phyloP scores from a whole-genome alignment of 2,329 filamentous ascomycete genomes.

The Colletotrichum sansevieriae region DNA sequence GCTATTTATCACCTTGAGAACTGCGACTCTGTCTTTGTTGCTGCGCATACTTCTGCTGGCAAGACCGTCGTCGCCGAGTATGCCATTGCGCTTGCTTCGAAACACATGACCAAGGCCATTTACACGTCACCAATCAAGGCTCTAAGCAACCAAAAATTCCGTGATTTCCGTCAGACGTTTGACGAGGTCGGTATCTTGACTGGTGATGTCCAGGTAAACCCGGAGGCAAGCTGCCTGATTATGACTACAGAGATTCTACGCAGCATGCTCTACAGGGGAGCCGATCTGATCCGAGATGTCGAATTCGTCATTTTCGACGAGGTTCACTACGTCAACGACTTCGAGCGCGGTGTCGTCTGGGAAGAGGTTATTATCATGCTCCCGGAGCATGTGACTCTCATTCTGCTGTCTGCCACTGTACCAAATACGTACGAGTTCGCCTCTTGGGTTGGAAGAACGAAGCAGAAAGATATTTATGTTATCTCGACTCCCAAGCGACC shows the following conservation, averaged over 20 bases:
- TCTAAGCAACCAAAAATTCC: constrained; percentile 97
- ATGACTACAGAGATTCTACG: constrained; percentile 99
- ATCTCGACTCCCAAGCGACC: constrained; percentile 97
- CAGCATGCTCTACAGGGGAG: constrained; percentile 97
- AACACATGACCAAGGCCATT: constrained; percentile 99
- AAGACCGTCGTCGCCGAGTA: constrained; percentile 99
- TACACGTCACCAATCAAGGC: constrained; percentile 99
- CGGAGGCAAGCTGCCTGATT: constrained; percentile 96
- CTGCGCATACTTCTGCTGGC: constrained; percentile 95
- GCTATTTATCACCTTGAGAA: constrained; percentile 97
- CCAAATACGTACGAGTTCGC: constrained; percentile 98
- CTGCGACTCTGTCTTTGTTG: constrained; percentile 97
- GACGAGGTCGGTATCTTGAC: constrained; percentile 98
- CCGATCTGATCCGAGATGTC: constrained; percentile 95
- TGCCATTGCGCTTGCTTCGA: constrained; percentile 94
- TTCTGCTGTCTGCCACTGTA: constrained; percentile 94
- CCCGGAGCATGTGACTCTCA: constrained; percentile 95
- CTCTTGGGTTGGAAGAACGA: constrained; percentile 97
- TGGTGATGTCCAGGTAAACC: constrained; percentile 97
- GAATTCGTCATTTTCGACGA: constrained; percentile 99
- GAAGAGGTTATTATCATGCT: constrained; percentile 99
- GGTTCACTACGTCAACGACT: constrained; percentile 98
- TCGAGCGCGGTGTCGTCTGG: constrained; percentile 97
- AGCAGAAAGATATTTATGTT: constrained; percentile 99
- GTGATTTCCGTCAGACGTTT: constrained; percentile 90